Evolutionary conservation across 176 grass and related monocot genomes (phyloP), one percentile per base, ranked within the genome.

Genomic region (Triticum turgidum): DNA sequence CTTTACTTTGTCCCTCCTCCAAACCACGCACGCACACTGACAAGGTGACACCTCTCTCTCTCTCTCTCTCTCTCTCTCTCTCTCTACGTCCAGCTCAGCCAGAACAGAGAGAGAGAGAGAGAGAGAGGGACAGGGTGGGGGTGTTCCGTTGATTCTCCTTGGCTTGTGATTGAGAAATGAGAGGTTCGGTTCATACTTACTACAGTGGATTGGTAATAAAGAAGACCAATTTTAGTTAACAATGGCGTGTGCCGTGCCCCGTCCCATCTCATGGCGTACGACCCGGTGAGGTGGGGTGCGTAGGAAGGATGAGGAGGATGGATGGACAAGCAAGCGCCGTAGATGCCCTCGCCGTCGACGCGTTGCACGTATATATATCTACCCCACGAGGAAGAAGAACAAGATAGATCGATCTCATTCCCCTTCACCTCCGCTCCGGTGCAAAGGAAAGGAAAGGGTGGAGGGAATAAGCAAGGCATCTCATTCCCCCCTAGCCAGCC

Each of bases 401-500:
- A 42, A 8, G 69, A 73, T 73, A 12, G 69, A 73, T 73, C 12
- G 10, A 49, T 74, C 12, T 24, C 37, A 25, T 73, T 45, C n/a
- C 12, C 12, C 20, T 44, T 45, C 20, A 0, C 3, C 27, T 32
- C 13, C 2, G 0, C 1, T 42, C 38, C 42, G 41, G 39, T 45
- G 38, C 39, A 73, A 75, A 49, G 70, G 21, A n/a, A 56, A 56
- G 52, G 2, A 81, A 89, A 93, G 89, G 73, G 73, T 86, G 73
- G 73, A 82, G 7, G 70, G 76, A 45, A 80, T 80, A 93, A 93
- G 91, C 91, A 93, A 93, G 86, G 91, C 89, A 96, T 96, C 94
- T 78, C 68, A 90, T 96, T 88, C 91, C 72, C 71, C 71, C 34
- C 91, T 87, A 80, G 39, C 68, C 41, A 85, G 54, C 82, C 72